Evolutionary conservation across 768 basidiomycete species (phyloP).

Genomic region (Collybia sordida): DNA sequence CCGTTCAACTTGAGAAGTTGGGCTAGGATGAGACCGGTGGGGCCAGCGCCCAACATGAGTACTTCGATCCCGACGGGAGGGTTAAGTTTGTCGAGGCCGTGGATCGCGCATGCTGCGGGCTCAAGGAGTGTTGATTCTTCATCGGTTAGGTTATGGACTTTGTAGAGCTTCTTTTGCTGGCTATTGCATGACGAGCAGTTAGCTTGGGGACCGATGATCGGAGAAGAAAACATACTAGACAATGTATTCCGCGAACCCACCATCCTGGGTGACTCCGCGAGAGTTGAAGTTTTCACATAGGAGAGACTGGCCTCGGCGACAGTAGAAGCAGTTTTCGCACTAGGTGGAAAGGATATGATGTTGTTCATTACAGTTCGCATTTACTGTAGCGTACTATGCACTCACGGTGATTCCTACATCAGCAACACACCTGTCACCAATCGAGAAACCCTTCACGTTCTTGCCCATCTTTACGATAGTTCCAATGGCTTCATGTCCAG

Average conservation of each 20-base stretch:
- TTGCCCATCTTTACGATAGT: conserved; percentile 72
- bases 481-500: conserved; percentile 78
- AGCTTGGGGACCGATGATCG: neutral
- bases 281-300: conserved; percentile 85
- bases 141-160: conserved; percentile 83
- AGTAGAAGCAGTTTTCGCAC: conserved; percentile 88
- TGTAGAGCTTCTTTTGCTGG: conserved; percentile 74
- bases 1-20: conserved; percentile 89
- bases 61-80: conserved; percentile 84
- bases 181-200: conserved; percentile 14
- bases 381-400: conserved; percentile 9
- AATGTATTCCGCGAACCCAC: conserved; percentile 90
- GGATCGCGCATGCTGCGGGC: conserved; percentile 89
- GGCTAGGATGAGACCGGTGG: conserved; percentile 86
- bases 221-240: conserved; percentile 56
- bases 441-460: conserved; percentile 72
- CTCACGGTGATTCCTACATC: conserved; percentile 72
- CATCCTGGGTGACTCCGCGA: conserved; percentile 76
- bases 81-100: conserved; percentile 86
- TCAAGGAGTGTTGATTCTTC: conserved; percentile 88
- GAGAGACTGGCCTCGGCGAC: conserved; percentile 78
- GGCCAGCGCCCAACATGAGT: conserved; percentile 86
- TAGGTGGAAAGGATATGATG: conserved; percentile 26
- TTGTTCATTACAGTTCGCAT: neutral
- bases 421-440: conserved; percentile 83